Conservation (phyloP, 2,329 filamentous ascomycete genomes). For the Colletotrichum gigasporum region DNA sequence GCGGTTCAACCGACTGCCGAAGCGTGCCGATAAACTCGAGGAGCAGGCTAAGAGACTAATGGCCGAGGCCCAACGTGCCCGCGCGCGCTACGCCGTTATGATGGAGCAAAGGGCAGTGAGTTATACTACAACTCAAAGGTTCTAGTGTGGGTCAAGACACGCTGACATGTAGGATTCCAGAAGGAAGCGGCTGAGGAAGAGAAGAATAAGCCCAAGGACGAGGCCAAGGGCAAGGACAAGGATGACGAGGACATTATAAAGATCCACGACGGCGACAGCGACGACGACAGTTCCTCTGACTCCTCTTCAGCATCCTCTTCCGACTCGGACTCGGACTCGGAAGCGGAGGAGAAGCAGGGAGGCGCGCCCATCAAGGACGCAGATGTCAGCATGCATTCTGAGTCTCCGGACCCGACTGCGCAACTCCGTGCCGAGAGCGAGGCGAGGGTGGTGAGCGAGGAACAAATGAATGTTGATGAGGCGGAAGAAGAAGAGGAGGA, state of each 20-base stretch:
- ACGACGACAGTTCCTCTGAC: conserved; percentile 33
- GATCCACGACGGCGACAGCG: conserved; percentile 33
- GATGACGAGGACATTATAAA: conserved; percentile 27
- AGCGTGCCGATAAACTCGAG: conserved; percentile 52
- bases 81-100: conserved; percentile 39
- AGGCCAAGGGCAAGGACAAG: conserved; percentile 16
- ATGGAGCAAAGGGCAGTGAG: conserved; percentile 38
- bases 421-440: conserved; percentile 33
- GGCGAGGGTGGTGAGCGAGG: conserved; percentile 15
- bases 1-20: conserved; percentile 46
- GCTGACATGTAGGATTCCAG: conserved; percentile 29
- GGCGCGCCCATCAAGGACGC: conserved; percentile 37
- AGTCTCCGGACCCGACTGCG: conserved; percentile 28
- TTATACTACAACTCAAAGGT: background rate
- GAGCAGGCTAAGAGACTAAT: conserved; percentile 50
- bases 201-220: conserved; percentile 31
- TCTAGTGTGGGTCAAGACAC: too few species aligned
- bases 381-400: conserved; percentile 36
- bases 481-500: conserved; percentile 33
- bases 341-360: conserved; percentile 34
- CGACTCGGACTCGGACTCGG: conserved; percentile 23
- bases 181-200: conserved; percentile 38
- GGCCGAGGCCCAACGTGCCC: conserved; percentile 48
- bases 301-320: conserved; percentile 33
- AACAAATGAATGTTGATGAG: conserved; percentile 40